phyloP scores from a whole-genome alignment of 2,329 filamentous ascomycete genomes.

The Grosmannia huntii region DNA sequence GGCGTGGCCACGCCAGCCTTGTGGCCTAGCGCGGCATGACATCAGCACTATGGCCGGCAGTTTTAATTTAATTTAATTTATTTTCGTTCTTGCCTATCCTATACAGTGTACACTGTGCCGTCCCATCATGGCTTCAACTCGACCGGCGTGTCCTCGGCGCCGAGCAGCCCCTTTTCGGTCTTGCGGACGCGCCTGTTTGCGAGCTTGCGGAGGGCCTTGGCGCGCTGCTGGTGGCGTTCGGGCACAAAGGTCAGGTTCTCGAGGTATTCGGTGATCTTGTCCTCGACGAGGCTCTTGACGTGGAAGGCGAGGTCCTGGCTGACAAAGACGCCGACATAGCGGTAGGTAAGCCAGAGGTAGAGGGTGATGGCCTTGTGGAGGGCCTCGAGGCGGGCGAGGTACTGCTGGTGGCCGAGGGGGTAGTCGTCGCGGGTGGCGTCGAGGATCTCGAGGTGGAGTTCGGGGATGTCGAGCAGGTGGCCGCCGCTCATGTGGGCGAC shows the following conservation, averaged over 20 bases:
- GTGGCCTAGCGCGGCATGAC: not conserved
- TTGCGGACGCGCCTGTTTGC: conserved; percentile 10
- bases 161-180: not conserved
- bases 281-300: conserved; percentile 65
- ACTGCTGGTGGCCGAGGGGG: conserved; percentile 30
- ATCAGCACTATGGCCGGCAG: not conserved
- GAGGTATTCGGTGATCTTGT: conserved; percentile 55
- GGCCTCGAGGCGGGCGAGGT: conserved; percentile 57
- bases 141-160: not conserved
- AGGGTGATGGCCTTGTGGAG: conserved; percentile 74
- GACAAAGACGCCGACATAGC: conserved; percentile 68
- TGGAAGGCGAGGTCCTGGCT: conserved; percentile 66
- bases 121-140: not conserved
- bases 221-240: conserved; percentile 15
- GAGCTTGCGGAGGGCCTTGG: conserved; percentile 7
- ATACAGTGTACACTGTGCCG: not conserved
- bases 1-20: not conserved
- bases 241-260: conserved; percentile 39
- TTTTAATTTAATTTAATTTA: no score
- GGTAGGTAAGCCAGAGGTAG: conserved; percentile 89
- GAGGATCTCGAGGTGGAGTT: conserved; percentile 60
- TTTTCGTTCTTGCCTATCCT: no score
- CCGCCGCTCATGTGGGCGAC: conserved; percentile 57
- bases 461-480: conserved; percentile 55
- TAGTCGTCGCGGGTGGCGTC: conserved; percentile 42